Evolutionary conservation across 164 flowering plant species (phyloP).

Genomic region (Magnolia sinica): DNA sequence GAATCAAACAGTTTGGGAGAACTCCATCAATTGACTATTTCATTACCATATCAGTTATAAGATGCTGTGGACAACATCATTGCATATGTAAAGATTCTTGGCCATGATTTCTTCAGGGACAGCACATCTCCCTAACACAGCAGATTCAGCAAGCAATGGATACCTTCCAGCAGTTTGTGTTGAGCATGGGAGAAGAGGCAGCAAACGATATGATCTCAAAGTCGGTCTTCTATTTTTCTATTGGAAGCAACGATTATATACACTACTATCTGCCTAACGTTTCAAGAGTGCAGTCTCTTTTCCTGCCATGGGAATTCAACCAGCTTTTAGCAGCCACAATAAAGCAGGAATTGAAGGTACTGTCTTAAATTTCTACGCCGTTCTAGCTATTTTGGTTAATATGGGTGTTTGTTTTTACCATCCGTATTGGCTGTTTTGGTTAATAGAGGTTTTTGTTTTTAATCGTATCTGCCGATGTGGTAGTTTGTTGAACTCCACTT

Average conservation of each 20-base stretch:
- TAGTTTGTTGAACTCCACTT: neutral
- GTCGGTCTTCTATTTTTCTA: constrained; percentile 72
- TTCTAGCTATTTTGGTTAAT: neutral
- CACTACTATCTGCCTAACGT: constrained; percentile 76
- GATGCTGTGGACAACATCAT: neutral
- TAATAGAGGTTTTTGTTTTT: neutral
- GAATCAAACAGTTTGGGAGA: too few species aligned
- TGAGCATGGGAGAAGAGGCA: constrained; percentile 61
- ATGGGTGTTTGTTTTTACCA: neutral
- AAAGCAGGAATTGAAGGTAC: constrained; percentile 69
- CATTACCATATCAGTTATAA: too few species aligned
- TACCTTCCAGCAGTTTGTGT: constrained; percentile 60
- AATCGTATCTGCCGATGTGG: neutral
- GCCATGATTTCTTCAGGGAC: constrained; percentile 48
- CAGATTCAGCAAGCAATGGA: constrained; percentile 81
- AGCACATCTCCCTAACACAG: constrained; percentile 66
- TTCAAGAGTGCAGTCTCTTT: constrained; percentile 63
- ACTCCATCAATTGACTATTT: too few species aligned
- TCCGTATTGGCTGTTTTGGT: neutral
- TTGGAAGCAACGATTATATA: constrained; percentile 85
- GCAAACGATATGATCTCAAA: constrained; percentile 52
- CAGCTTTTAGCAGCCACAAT: constrained; percentile 53
- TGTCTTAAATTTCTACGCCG: neutral
- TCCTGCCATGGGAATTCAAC: constrained; percentile 79
- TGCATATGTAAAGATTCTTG: neutral